Evolutionary conservation across 2,329 filamentous ascomycete genomes (phyloP), one percentile per base, ranked within the genome.

Genomic region (Alternaria sp.): DNA sequence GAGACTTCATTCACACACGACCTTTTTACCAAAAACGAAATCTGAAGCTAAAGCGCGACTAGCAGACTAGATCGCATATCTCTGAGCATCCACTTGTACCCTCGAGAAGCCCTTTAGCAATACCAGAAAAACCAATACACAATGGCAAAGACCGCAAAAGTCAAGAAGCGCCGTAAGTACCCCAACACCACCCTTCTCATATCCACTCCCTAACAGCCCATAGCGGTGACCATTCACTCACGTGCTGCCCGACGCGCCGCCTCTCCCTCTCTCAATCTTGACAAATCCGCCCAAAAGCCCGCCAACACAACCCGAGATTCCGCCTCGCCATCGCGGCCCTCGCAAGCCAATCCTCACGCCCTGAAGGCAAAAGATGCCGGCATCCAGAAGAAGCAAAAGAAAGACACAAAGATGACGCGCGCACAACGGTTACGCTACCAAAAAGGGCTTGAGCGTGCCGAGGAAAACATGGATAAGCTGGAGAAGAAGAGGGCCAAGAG

Each of bases 241-340:
- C 89, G 91, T 66, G 90, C 90, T 59, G 90, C 90, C 41, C 87
- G 91, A 73, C 88, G 91, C 65, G 91, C 88, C 47, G 87, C 87
- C 16, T 91, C 89, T 4, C 89, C 90, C 26, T 84, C 88, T 70
- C 88, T 92, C 78, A 81, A 91, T 79, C 86, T 87, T 43, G 89
- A 92, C 83, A 91, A 91, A 79, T 90, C 89, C 7, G 82, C 91
- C 22, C 90, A 90, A 74, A 51, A 54, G 22, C 59, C 61, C 16
- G 32, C 57, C 22, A 81, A 87, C 59, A 81, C 70, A 48, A 69
- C 72, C 8, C 68, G 70, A 12, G 69, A 72, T 54, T 73, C 76
- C 6, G 66, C 72, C 14, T 74, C 69, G 5, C 69, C 67, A 3
- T 61, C 66, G 1, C 55, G 68, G 61, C 67, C 72, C 63, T 63